phyloP scores from a whole-genome alignment of 73 alveolate genomes.

The Stentor roeselii region DNA sequence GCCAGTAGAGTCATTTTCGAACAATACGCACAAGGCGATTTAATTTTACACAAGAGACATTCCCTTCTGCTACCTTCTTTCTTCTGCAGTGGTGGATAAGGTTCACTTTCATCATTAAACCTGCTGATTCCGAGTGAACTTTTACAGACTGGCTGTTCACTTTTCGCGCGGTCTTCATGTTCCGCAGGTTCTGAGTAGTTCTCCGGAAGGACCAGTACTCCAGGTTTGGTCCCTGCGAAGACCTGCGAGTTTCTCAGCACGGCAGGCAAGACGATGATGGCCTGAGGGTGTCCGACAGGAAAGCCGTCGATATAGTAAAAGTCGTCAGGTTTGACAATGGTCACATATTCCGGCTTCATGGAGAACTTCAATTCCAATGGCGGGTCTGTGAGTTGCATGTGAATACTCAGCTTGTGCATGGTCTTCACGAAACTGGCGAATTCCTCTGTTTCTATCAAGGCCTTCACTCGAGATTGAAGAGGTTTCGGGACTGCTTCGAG shows the following conservation, averaged over 20 bases:
- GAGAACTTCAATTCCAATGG: conserved; percentile 1
- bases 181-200: too few species aligned
- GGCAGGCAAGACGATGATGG: conserved; percentile 29
- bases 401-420: conserved; percentile 30
- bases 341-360: conserved; percentile 13
- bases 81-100: background rate
- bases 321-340: conserved; percentile 21
- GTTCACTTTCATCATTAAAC: background rate
- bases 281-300: conserved; percentile 19
- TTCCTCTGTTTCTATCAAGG: conserved; percentile 23
- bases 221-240: conserved; percentile 37
- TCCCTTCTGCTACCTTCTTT: background rate
- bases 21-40: conserved; percentile 9
- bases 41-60: background rate
- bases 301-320: conserved; percentile 40
- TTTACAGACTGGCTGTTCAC: too few species aligned
- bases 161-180: too few species aligned
- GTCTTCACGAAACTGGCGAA: conserved; percentile 17
- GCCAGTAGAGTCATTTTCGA: conserved; percentile 5
- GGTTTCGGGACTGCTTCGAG: background rate
- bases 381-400: conserved; percentile 34
- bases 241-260: conserved; percentile 9
- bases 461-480: conserved; percentile 11
- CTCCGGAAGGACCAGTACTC: conserved; percentile 35
- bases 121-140: background rate